Conservation (phyloP, 768 basidiomycete genomes). For the Leucosporidium scottii region DNA sequence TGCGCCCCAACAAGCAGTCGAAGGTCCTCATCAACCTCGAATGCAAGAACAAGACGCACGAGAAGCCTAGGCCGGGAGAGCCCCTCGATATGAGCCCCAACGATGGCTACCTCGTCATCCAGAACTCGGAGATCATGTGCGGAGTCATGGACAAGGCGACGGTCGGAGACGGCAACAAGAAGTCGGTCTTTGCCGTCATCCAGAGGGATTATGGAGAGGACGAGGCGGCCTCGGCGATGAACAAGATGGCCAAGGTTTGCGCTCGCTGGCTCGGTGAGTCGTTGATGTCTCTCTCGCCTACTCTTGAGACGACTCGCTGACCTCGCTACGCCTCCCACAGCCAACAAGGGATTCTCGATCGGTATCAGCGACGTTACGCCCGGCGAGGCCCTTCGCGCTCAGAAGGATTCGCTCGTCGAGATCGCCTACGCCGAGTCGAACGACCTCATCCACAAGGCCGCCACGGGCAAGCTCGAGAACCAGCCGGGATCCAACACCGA, state of each 20-base stretch:
- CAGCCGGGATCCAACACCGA: constrained; percentile 97
- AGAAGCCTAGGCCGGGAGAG: constrained; percentile 45
- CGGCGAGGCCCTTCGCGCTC: constrained; percentile 66
- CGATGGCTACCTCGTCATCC: constrained; percentile 93
- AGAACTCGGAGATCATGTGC: constrained; percentile 98
- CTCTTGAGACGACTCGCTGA: constrained; percentile 19
- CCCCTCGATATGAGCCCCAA: constrained; percentile 81
- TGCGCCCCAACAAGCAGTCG: constrained; percentile 81
- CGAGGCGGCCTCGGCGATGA: constrained; percentile 92
- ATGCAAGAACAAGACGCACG: constrained; percentile 76
- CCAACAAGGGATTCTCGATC: constrained; percentile 93
- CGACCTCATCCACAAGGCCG: constrained; percentile 78
- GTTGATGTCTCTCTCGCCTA: not conserved
- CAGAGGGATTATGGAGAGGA: constrained; percentile 92
- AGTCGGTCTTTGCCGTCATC: constrained; percentile 96
- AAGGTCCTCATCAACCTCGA: constrained; percentile 89
- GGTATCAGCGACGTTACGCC: constrained; percentile 99
- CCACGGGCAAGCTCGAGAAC: constrained; percentile 85
- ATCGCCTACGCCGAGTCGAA: constrained; percentile 81
- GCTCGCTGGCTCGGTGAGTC: constrained; percentile 80
- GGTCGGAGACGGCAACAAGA: constrained; percentile 97
- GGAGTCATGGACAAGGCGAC: constrained; percentile 99
- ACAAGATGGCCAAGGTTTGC: constrained; percentile 86
- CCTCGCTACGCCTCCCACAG: constrained; percentile 47
- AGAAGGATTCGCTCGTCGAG: constrained; percentile 80